Evolutionary conservation across 306 rosid species (phyloP), one percentile per base, ranked within the genome.

Genomic region (Prunus campanulata): DNA sequence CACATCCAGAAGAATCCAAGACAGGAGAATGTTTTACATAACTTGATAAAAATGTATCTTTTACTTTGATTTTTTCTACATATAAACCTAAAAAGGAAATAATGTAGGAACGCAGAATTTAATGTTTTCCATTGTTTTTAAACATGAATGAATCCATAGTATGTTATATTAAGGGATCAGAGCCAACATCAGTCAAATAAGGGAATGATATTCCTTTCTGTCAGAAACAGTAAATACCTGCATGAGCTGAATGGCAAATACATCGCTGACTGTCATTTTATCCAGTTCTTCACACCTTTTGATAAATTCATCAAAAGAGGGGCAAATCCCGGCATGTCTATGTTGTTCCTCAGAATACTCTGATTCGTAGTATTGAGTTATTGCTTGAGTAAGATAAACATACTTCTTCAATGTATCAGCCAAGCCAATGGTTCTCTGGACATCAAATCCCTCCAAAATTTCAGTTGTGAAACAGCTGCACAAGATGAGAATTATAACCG

Each of bases 391-490:
- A 77, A 95, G 95, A 83, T 87, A 77, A 76, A 95, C 96, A 76
- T 94, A 94, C 88, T 90, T 94, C 90, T 87, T 92, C 51, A 94
- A 83, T 30, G 98, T 92, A 74, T 90, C 98, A 57, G 88, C 87
- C 87, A 94, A 83, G 22, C 97, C 94, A 78, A 78, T 82, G 25
- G 96, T 94, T 88, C 98, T 83, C 81, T 90, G 98, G 76, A 94
- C 92, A 81, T 94, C 93, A 89, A 94, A 94, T 62, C 96, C 98
- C 83, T 94, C 98, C 83, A 92, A 80, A 85, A 94, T 85, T 84
- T 94, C 98, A 51, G 98, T 89, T 11, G 98, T 94, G 77, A 90
- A 92, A 82, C 98, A 92, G 77, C 98, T 94, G 95, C 85, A 80
- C 51, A 75, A 52, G 56, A 78, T 76, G 44, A 32, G 25, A 59